Evolutionary conservation across 257 asterid species (phyloP), one percentile per base, ranked within the genome.

Genomic region (Cordia subcordata): DNA sequence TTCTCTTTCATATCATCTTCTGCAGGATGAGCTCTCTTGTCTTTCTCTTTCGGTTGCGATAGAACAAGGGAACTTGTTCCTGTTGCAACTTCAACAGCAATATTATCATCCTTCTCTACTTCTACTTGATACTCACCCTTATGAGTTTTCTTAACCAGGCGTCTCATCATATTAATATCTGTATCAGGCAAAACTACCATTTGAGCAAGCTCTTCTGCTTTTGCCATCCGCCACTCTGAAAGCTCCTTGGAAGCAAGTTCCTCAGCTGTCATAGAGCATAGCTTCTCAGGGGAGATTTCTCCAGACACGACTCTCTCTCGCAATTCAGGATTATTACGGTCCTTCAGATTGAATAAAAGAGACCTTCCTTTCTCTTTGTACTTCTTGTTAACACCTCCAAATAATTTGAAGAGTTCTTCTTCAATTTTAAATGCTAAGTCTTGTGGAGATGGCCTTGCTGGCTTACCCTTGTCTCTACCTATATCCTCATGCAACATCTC

Each of bases 181-280:
- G 84, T 86, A 78, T 92, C 99, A 21, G 95, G 96, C 51, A 93
- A 80, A 75, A 93, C 99, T 32, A 82, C 82, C 96, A 86, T 83
- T 65, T 86, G 94, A 50, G 89, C 99, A 60, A 86, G 57, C 70
- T 86, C 96, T 74, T 93, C 96, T 8, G 96, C 97, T 75, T 93
- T 93, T 55, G 96, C 94, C 81, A 73, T 79, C 56, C 99, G 87
- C 99, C 99, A 93, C 68, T 93, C 77, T 11, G 99, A 85, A 33
- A 93, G 77, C 81, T 93, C 99, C 81, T 89, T 89, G 11, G 99
- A 93, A 77, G 99, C 99, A 77, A 93, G 97, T 71, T 93, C 97
- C 72, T 93, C 99, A 27, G 95, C 97, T 4, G 95, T 75, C 99
- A 93, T 93, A 32, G 97, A 79, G 66, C 97, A 89, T 65, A 93